Percentiles rank a stretch among this genome's conserved stretches.
Evolutionary conservation across 352 stramenopile species (phyloP).

Genomic region (Blastocystis sp.): DNA sequence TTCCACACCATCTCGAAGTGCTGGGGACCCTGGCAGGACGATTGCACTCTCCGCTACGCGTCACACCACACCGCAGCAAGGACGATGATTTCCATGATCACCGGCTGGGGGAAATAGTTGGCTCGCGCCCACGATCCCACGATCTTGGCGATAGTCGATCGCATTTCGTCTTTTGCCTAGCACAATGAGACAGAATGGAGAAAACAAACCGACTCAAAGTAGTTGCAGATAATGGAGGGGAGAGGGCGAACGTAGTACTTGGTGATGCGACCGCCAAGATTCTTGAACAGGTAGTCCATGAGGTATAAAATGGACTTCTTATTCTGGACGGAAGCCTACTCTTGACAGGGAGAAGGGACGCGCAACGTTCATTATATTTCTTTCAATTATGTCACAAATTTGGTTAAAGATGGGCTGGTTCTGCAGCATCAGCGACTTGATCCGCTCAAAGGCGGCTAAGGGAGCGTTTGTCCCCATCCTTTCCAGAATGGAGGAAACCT

Average conservation of each 20-base stretch:
- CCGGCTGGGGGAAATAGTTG: background rate
- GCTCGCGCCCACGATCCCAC: conserved; percentile 25
- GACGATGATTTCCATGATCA: conserved; percentile 45
- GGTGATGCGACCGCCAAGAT: background rate
- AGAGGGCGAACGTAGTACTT: conserved; percentile 33
- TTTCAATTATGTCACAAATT: conserved; percentile 44
- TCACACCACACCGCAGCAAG: background rate
- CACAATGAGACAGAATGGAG: background rate
- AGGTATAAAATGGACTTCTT: conserved; percentile 42
- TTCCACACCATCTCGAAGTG: conserved; percentile 5
- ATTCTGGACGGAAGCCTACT: conserved; percentile 48
- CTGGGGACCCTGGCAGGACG: conserved; percentile 15
- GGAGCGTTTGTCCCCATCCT: conserved; percentile 33
- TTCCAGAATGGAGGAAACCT: conserved; percentile 16
- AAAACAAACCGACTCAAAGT: conserved; percentile 53
- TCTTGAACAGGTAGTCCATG: conserved; percentile 58
- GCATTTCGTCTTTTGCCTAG: conserved; percentile 46
- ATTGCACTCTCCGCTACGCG: background rate
- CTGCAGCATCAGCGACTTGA: conserved; percentile 29
- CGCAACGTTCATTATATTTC: conserved; percentile 9
- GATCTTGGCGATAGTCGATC: conserved; percentile 19
- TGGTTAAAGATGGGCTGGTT: conserved; percentile 34
- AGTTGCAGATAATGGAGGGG: conserved; percentile 27
- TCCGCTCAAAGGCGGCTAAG: conserved; percentile 42
- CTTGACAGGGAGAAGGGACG: background rate